These are phyloP conservation scores for Suhomyces sp. DNA, from an alignment of 805 yeast species.

Conservation along the genomic window DNA sequence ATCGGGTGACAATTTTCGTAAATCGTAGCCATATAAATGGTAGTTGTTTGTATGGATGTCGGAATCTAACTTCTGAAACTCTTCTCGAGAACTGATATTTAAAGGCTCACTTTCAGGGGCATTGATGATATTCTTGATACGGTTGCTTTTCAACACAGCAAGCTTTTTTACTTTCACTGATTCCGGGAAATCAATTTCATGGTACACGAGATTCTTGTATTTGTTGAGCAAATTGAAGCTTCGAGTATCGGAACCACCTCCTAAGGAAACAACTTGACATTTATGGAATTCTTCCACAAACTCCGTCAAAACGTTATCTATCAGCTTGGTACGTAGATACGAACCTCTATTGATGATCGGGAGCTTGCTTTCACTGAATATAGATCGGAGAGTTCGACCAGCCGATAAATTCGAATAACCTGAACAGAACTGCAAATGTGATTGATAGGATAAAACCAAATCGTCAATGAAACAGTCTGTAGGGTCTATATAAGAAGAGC, in stretches of 20 bases:
- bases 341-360: slow-evolving; percentile 76
- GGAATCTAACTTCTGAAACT: slow-evolving; percentile 23
- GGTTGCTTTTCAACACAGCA: slow-evolving; percentile 38
- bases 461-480: slow-evolving; percentile 35
- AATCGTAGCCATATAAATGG: slow-evolving; percentile 55
- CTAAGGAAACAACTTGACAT: slow-evolving; percentile 65
- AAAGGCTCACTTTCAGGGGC: slow-evolving; percentile 15
- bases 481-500: slow-evolving; percentile 46
- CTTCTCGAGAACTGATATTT: slow-evolving; percentile 16
- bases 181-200: slow-evolving; percentile 65
- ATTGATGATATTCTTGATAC: slow-evolving; percentile 27
- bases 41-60: slow-evolving; percentile 43
- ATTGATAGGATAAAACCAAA: slow-evolving; percentile 35
- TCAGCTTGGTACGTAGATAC: slow-evolving; percentile 55
- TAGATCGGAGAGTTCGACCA: slow-evolving; percentile 37
- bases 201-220: slow-evolving; percentile 36
- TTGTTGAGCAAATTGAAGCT: slow-evolving; percentile 49
- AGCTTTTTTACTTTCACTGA: slow-evolving; percentile 51
- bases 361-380: slow-evolving; percentile 45
- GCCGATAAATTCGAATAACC: slow-evolving; percentile 42
- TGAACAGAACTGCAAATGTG: slow-evolving; percentile 36
- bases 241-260: slow-evolving; percentile 80
- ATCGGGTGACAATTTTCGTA: slow-evolving; percentile 35
- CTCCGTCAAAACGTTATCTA: slow-evolving; percentile 45
- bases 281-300: slow-evolving; percentile 34